phyloP scores from a whole-genome alignment of 2,329 filamentous ascomycete genomes.

The Canariomyces notabilis region DNA sequence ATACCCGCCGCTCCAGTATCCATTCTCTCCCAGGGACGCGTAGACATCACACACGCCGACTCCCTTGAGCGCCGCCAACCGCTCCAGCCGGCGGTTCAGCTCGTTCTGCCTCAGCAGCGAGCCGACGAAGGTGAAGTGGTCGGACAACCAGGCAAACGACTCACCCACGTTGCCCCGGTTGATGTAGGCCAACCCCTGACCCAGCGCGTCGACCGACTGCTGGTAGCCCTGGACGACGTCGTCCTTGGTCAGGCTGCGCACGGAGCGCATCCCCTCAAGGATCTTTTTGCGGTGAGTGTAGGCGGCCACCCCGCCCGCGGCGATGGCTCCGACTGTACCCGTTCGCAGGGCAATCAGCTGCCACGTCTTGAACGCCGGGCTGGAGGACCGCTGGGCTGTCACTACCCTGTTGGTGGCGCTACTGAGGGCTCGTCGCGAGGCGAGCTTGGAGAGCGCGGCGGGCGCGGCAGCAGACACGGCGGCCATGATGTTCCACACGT shows the following conservation, averaged over 20 bases:
- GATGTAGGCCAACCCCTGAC: conserved; percentile 52
- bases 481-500: conserved; percentile 54
- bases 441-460: conserved; percentile 37
- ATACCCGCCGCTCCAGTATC: conserved; percentile 55
- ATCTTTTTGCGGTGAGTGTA: conserved; percentile 74
- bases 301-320: conserved; percentile 73
- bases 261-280: conserved; percentile 40
- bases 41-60: conserved; percentile 73
- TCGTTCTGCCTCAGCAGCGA: conserved; percentile 71
- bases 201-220: conserved; percentile 44
- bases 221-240: conserved; percentile 46
- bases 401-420: conserved; percentile 20
- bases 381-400: conserved; percentile 16
- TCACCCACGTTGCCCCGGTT: conserved; percentile 57
- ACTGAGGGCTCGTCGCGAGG: conserved; percentile 30
- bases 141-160: conserved; percentile 72
- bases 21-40: conserved; percentile 67
- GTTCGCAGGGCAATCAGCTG: conserved; percentile 69
- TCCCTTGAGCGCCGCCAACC: conserved; percentile 54
- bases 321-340: conserved; percentile 74
- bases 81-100: conserved; percentile 60
- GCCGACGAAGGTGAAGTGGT: conserved; percentile 81
- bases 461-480: conserved; percentile 48
- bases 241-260: conserved; percentile 45
- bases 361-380: conserved; percentile 49